These are phyloP conservation scores for Lasiodiplodia theobromae DNA, from an alignment of 2,329 filamentous ascomycete genomes.

Conservation along the genomic window DNA sequence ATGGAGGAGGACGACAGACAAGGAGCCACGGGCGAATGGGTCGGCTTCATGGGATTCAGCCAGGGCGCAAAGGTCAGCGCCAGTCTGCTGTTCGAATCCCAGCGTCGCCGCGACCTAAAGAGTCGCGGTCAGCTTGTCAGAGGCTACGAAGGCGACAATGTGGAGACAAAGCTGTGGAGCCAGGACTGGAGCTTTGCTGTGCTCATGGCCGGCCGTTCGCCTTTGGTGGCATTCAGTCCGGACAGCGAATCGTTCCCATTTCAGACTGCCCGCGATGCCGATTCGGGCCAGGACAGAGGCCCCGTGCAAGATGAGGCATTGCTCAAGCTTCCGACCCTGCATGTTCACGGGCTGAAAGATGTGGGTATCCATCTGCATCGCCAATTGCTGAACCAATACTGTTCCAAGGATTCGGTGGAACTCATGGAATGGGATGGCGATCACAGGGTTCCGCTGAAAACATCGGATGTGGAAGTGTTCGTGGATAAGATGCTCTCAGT, in stretches of 20 bases:
- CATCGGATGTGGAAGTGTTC: slow-evolving; percentile 61
- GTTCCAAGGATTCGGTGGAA: slow-evolving; percentile 59
- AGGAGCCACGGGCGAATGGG: slow-evolving; percentile 54
- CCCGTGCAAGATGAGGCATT: slow-evolving; percentile 51
- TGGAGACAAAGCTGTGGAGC: slow-evolving; percentile 34
- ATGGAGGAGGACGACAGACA: slow-evolving; percentile 54
- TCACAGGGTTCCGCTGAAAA: slow-evolving; percentile 75
- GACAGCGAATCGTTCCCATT: slow-evolving; percentile 38
- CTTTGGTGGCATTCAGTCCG: slow-evolving; percentile 60
- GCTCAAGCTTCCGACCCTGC: slow-evolving; percentile 66
- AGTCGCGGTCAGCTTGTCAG: slow-evolving; percentile 36
- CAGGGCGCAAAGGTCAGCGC: slow-evolving; percentile 58
- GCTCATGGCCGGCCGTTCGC: slow-evolving; percentile 67
- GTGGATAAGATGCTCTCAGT: slow-evolving; percentile 9
- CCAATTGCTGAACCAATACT: slow-evolving; percentile 65
- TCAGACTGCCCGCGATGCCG: slow-evolving; percentile 51
- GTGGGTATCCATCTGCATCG: slow-evolving; percentile 66
- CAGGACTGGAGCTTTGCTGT: slow-evolving; percentile 66
- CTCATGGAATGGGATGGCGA: slow-evolving; percentile 77
- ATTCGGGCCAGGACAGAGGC: slow-evolving; percentile 38
- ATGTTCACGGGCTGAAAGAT: slow-evolving; percentile 71
- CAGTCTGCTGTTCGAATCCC: slow-evolving; percentile 63
- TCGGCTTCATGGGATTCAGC: slow-evolving; percentile 59
- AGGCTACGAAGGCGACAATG: slow-evolving; percentile 33
- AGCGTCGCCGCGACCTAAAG: slow-evolving; percentile 54